phyloP scores from a whole-genome alignment of 2,329 filamentous ascomycete genomes.

The Sclerotinia borealis region DNA sequence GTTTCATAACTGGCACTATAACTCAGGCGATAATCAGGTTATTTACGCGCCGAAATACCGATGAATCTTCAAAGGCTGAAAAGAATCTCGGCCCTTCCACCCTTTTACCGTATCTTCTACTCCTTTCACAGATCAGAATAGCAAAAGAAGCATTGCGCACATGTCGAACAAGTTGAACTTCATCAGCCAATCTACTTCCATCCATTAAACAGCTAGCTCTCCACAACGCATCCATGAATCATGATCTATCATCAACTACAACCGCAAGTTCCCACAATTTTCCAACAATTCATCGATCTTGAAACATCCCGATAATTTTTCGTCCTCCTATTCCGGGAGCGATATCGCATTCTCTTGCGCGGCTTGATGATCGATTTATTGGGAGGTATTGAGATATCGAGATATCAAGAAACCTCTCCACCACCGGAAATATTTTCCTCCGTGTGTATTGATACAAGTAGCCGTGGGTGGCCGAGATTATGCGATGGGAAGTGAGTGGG shows the following conservation, averaged over 20 bases:
- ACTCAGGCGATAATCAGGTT: not conserved
- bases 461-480: not conserved
- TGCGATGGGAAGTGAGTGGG: not conserved
- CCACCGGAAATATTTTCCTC: not conserved
- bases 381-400: not conserved
- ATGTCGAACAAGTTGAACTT: not conserved
- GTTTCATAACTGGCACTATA: not conserved
- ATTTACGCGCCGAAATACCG: not conserved
- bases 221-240: not conserved
- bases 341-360: not conserved
- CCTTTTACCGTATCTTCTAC: not conserved
- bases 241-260: not conserved
- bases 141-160: not conserved
- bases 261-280: not conserved
- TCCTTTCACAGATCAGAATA: not conserved
- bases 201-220: not conserved
- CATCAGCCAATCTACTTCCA: not conserved
- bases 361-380: not conserved
- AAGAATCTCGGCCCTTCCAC: conserved; percentile 4
- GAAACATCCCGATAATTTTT: not conserved
- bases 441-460: not conserved
- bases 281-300: not conserved
- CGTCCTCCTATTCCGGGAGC: not conserved
- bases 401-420: not conserved
- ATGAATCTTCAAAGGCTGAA: not conserved